Percentiles rank a stretch among this genome's conserved stretches.
Evolutionary conservation across 2,329 filamentous ascomycete species (phyloP).

Genomic region (Acrocalymma vagum): DNA sequence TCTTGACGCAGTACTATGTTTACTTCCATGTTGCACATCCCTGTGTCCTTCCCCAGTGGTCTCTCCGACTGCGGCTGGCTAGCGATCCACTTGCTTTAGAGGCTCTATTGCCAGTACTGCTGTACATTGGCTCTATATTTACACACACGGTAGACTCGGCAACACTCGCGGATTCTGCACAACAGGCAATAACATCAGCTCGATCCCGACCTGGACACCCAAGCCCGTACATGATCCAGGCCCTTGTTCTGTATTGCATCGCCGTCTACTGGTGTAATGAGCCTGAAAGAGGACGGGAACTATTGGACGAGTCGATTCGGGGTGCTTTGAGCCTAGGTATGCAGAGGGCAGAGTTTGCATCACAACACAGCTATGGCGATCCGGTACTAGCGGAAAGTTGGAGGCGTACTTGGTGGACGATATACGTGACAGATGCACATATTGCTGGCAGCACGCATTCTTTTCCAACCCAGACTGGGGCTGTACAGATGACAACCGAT

Average conservation of each 20-base stretch:
- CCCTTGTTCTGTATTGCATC: constrained; percentile 77
- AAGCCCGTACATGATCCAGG: constrained; percentile 70
- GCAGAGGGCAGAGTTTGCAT: constrained; percentile 72
- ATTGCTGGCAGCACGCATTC: constrained; percentile 76
- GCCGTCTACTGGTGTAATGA: constrained; percentile 78
- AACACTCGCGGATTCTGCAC: constrained; percentile 40
- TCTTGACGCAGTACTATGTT: constrained; percentile 25
- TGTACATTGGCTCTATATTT: constrained; percentile 63
- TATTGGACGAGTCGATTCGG: constrained; percentile 72
- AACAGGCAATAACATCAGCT: constrained; percentile 14
- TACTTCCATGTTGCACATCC: constrained; percentile 30
- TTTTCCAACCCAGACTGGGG: constrained; percentile 71
- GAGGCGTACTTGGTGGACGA: constrained; percentile 87
- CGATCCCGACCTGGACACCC: constrained; percentile 9
- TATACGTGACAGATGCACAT: constrained; percentile 80
- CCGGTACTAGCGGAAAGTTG: constrained; percentile 79
- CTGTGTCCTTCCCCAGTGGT: constrained; percentile 26
- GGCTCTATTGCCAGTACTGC: constrained; percentile 53
- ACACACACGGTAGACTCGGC: constrained; percentile 50
- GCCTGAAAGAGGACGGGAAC: constrained; percentile 69
- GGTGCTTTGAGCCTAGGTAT: constrained; percentile 81
- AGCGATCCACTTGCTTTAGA: constrained; percentile 8
- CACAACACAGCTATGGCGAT: constrained; percentile 67
- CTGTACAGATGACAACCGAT: constrained; percentile 69
- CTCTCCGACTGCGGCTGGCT: constrained; percentile 12